Evolutionary conservation across 2,329 filamentous ascomycete genomes (phyloP), one percentile per base, ranked within the genome.

Genomic region (Thielaviopsis punctulata): DNA sequence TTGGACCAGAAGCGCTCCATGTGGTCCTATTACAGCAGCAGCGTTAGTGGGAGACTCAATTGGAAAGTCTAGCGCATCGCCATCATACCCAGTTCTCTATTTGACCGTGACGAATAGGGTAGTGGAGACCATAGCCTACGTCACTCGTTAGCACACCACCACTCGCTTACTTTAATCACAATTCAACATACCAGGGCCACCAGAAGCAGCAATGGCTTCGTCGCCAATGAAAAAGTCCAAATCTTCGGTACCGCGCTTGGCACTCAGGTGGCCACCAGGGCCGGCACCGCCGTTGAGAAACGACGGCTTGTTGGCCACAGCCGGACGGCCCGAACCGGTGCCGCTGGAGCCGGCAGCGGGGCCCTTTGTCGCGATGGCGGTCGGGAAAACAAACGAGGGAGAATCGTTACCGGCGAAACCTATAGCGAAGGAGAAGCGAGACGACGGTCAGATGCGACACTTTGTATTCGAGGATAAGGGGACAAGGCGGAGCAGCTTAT

Each of bases 1-100:
- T 96, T 96, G 59, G 93, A 96, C 92, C 92, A 98, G 72, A 96
- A 98, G 57, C 92, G 83, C 69, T 98, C 92, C 92, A 98, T 98
- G 63, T 95, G 86, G 69, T 98, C 92, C 86, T 92, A 59, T 5
- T 55, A 52, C 56, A 45, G 56, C 13, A 25, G 19, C 21, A 25
- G 13, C n/a, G 22, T 24, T 21, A 25, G 24, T n/a, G 47, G 36
- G 12, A 43, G 36, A 33, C 45, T 18, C 23, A 23, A 30, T n/a
- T 18, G 24, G 22, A 39, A 18, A n/a, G 10, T 19, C 2, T 45
- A 13, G 21, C 27, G 15, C 19, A 15, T n/a, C 23, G 46, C 22
- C 39, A 33, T 19, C 77, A 53, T 73, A 92, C 86, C 92, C 92
- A 98, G 66, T 98, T 96, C 72, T 98, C 92, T 67, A 98, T 86